Conservation (phyloP, 257 asterid species). For the Rehmannia glutinosa region DNA sequence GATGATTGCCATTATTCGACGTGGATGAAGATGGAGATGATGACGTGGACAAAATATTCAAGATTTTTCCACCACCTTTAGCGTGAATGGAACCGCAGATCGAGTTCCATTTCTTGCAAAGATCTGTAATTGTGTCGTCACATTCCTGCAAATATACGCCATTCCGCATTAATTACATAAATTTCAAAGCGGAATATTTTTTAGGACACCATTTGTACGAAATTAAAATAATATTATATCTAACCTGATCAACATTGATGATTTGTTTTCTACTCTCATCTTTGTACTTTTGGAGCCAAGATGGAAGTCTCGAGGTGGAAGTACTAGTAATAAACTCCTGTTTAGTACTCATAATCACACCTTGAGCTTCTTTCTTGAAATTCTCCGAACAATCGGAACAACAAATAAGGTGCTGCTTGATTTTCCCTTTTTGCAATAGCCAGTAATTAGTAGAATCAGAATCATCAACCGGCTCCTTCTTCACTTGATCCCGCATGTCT, state of each 20-base stretch:
- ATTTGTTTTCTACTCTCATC: conserved; percentile 40
- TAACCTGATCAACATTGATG: conserved; percentile 40
- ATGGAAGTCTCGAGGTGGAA: conserved; percentile 61
- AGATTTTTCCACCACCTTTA: conserved; percentile 53
- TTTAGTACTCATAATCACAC: not conserved
- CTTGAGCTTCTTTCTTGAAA: conserved; percentile 60
- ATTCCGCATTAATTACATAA: too few relatives aligned
- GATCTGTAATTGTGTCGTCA: conserved; percentile 49
- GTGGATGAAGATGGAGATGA: conserved; percentile 68
- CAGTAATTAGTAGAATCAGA: too few relatives aligned
- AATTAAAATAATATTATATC: not conserved
- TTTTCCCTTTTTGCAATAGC: conserved; percentile 37
- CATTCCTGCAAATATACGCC: conserved; percentile 50
- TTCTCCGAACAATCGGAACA: conserved; percentile 69
- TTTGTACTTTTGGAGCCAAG: conserved; percentile 81
- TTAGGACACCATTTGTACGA: too few relatives aligned
- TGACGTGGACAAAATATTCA: conserved; percentile 33
- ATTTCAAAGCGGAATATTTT: too few relatives aligned
- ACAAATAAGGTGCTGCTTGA: conserved; percentile 59
- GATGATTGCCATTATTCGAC: not conserved
- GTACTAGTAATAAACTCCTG: conserved; percentile 20
- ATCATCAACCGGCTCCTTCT: too few relatives aligned
- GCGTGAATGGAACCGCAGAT: conserved; percentile 72
- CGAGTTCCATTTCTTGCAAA: conserved; percentile 90
- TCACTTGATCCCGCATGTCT: conserved; percentile 38